These are phyloP conservation scores for Fusarium phyllophilum DNA, from an alignment of 2,329 filamentous ascomycete species.

Conservation along the genomic window DNA sequence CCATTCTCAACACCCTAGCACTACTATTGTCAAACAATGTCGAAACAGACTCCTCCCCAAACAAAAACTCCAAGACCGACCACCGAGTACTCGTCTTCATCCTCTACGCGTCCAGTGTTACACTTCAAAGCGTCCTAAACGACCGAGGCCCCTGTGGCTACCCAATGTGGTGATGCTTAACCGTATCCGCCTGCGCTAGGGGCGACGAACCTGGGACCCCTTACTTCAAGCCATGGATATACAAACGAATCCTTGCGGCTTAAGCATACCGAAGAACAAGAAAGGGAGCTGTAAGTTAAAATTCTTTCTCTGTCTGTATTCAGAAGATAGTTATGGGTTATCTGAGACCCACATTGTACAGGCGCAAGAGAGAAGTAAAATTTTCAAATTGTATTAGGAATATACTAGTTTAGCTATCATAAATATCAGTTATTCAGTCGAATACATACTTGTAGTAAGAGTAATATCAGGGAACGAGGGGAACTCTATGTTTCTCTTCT, in stretches of 20 bases:
- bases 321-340: not conserved
- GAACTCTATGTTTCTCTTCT: not conserved
- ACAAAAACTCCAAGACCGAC: not conserved
- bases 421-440: not conserved
- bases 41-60: conserved; percentile 29
- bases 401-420: not conserved
- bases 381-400: not conserved
- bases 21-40: conserved; percentile 17
- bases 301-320: not conserved
- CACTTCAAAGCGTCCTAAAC: conserved; percentile 22
- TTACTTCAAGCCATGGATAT: conserved; percentile 28
- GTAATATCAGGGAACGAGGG: not conserved
- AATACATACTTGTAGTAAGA: not conserved
- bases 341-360: not conserved
- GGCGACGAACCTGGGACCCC: conserved; percentile 23
- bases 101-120: conserved; percentile 27
- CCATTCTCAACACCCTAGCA: not conserved
- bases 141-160: conserved; percentile 27
- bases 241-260: conserved; percentile 34
- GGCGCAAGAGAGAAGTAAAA: not conserved
- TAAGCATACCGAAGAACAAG: not conserved
- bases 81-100: conserved; percentile 11
- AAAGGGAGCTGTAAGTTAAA: not conserved
- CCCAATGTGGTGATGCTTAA: conserved; percentile 35
- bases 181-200: conserved; percentile 39